Base-by-base conservation (phyloP, 805 yeast genomes). In the Helenozyma rhizophorensis region DNA sequence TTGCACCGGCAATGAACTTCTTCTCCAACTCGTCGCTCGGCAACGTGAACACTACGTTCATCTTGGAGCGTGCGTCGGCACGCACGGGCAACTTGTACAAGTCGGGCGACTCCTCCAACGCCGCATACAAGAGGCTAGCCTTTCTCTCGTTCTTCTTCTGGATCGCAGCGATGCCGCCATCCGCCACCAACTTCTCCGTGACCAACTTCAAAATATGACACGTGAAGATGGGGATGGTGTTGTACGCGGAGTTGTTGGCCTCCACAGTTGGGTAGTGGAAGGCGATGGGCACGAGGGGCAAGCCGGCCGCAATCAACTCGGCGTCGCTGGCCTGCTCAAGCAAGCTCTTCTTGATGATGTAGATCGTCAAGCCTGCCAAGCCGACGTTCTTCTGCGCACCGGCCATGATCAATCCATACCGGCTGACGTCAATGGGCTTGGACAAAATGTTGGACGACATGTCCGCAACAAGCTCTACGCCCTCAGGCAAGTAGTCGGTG, bases 371-470 rank as follows among this genome's bases (percentile, higher is more conserved):
- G 23, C 99, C 98, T 8, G 99, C 97, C 53, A 93, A 68, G 34
- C 99, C 98, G 54, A 93, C 87, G 59, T 93, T 93, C 64, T 93
- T 93, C 65, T 93, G 99, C 17, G 97, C 99, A 42, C 99, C 99
- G 13, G 96, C 98, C 76, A 89, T 80, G 41, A 93, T 80, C 17
- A 88, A 66, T 32, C 96, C 97, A 54, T 76, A 90, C 59, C 85
- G 80, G 35, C 84, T 66, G 25, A 93, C 82, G 50, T 90, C 96
- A 30, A 93, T 59, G 44, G 74, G 65, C 46, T 83, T 80, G 14
- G 96, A 85, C 45, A 93, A 68, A 53, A 93, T 82, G 60, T 90
- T 87, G 28, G 97, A 89, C 2, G 97, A 89, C 81, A 90, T 79
- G 58, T 93, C 99, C 17, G 95, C 90, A 11, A 88, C 96, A 39